Evolutionary conservation across 441 rosid species (phyloP).

Genomic region (Pelargonium cotyledonis): DNA sequence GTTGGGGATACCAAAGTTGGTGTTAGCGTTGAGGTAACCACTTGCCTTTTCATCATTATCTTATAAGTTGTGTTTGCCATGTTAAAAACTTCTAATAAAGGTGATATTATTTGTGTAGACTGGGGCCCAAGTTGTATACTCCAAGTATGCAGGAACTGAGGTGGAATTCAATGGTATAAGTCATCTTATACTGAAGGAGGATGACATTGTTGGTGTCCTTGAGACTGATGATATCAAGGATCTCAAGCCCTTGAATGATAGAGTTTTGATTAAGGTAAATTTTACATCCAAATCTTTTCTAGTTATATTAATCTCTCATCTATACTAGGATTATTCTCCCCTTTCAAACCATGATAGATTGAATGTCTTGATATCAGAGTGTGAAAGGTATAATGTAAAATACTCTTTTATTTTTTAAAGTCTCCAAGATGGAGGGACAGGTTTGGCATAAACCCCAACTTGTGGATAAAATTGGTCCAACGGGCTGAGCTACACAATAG

Average conservation of each 20-base stretch:
- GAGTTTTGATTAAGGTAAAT: conserved; percentile 76
- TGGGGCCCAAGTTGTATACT: conserved; percentile 70
- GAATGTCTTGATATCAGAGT: no score
- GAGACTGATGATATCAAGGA: conserved; percentile 90
- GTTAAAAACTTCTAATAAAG: neutral
- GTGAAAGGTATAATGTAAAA: no score
- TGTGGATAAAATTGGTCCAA: no score
- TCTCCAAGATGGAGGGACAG: no score
- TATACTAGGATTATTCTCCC: no score
- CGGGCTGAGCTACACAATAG: no score
- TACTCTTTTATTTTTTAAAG: no score
- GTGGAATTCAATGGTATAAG: conserved; percentile 66
- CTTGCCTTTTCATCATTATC: neutral
- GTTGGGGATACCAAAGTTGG: conserved; percentile 53
- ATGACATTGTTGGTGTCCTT: conserved; percentile 77
- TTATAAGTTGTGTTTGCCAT: neutral
- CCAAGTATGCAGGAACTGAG: conserved; percentile 88
- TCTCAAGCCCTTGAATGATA: conserved; percentile 82
- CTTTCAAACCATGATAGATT: no score
- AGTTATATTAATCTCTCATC: neutral
- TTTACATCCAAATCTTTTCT: neutral
- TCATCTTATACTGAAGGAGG: conserved; percentile 86
- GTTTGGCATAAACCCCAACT: no score
- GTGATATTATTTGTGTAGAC: conserved; percentile 37
- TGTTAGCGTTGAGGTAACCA: conserved; percentile 49